Evolutionary conservation across 2,329 filamentous ascomycete genomes (phyloP).

Genomic region (Grosmannia huntii): DNA sequence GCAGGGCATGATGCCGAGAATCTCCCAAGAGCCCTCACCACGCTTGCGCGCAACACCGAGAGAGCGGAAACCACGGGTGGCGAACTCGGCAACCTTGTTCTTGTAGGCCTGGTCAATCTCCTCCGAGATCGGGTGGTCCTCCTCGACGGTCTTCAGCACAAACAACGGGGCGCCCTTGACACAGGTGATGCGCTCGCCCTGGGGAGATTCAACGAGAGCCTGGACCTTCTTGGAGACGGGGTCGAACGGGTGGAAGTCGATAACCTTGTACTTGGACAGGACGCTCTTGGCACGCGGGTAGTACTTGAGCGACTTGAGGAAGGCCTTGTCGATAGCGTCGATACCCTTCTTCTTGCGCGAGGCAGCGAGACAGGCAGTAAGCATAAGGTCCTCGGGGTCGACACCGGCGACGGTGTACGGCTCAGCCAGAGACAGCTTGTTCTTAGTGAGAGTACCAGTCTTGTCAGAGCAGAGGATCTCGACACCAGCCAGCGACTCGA

Average conservation of each 20-base stretch:
- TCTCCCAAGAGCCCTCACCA: slow-evolving; percentile 71
- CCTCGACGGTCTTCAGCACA: slow-evolving; percentile 76
- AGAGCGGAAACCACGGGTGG: slow-evolving; percentile 84
- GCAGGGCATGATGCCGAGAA: slow-evolving; percentile 91
- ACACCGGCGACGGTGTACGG: slow-evolving; percentile 75
- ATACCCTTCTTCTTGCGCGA: slow-evolving; percentile 94
- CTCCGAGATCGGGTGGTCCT: slow-evolving; percentile 68
- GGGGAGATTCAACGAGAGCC: slow-evolving; percentile 68
- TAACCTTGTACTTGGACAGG: slow-evolving; percentile 70
- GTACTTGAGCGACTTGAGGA: slow-evolving; percentile 71
- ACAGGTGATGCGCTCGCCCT: slow-evolving; percentile 74
- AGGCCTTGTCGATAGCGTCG: slow-evolving; percentile 89
- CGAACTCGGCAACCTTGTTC: slow-evolving; percentile 85
- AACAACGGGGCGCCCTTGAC: slow-evolving; percentile 86
- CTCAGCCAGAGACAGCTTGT: slow-evolving; percentile 79
- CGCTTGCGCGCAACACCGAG: slow-evolving; percentile 88
- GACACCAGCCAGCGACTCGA: slow-evolving; percentile 83
- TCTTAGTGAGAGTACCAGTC: slow-evolving; percentile 87
- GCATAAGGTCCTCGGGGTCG: slow-evolving; percentile 78
- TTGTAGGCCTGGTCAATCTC: slow-evolving; percentile 74
- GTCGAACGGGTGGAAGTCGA: slow-evolving; percentile 81
- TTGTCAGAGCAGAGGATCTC: slow-evolving; percentile 93
- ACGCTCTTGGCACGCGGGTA: slow-evolving; percentile 74
- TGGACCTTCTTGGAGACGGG: slow-evolving; percentile 89
- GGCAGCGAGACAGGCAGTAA: slow-evolving; percentile 79